phyloP scores from a whole-genome alignment of 2,329 filamentous ascomycete species.

The Neocucurbitaria cava region DNA sequence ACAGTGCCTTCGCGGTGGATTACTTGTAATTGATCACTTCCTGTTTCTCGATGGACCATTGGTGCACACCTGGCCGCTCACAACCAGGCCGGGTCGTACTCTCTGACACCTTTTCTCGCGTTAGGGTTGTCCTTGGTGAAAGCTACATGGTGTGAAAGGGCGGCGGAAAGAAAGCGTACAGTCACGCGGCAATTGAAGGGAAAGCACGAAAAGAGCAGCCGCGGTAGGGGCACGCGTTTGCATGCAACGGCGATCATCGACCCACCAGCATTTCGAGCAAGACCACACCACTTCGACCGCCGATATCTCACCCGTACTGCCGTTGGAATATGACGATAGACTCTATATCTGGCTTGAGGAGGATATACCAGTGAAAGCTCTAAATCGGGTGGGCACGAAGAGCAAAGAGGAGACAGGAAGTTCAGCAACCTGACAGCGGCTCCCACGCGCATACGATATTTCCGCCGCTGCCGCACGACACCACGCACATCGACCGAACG shows the following conservation, averaged over 20 bases:
- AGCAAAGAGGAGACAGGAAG: constrained; percentile 2
- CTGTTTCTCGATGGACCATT: constrained; percentile 3
- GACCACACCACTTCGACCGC: constrained; percentile 13
- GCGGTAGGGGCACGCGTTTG: constrained; percentile 3
- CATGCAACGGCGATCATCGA: constrained; percentile 14
- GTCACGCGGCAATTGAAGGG: not conserved
- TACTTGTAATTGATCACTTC: constrained; percentile 6
- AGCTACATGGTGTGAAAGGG: not conserved
- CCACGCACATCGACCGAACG: constrained; percentile 24
- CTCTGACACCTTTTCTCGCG: not conserved
- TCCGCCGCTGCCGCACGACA: constrained; percentile 6
- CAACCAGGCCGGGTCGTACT: not conserved
- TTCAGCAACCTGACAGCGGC: constrained; percentile 17
- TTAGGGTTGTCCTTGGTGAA: not conserved
- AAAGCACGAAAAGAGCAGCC: constrained; percentile 6
- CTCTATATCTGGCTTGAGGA: constrained; percentile 12
- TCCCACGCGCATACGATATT: constrained; percentile 14
- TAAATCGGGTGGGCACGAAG: constrained; percentile 5
- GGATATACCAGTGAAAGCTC: constrained; percentile 14
- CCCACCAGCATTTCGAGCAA: constrained; percentile 10
- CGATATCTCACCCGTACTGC: constrained; percentile 6
- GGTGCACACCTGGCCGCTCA: not conserved
- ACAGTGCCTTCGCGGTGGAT: constrained; percentile 7
- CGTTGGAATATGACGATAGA: constrained; percentile 21
- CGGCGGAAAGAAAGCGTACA: constrained; percentile 1